Evolutionary conservation across 1,284 basidiomycete species (phyloP), one percentile per base, ranked within the genome.

Genomic region (Leccinum insolens): DNA sequence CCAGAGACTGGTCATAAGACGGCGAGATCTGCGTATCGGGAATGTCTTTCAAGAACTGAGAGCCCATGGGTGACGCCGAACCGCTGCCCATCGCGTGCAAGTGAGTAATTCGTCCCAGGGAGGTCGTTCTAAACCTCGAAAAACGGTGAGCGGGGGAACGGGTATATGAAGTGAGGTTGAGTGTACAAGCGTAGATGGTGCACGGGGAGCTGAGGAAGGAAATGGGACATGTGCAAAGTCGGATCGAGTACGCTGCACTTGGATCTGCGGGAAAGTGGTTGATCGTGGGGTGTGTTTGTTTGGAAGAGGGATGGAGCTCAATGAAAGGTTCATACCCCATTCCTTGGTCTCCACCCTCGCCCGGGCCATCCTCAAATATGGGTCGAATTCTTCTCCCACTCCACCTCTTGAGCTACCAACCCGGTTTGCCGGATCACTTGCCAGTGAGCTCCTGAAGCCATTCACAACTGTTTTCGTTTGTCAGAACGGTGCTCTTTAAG

Each of bases 1-100:
- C 82, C 58, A 85, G 80, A 5, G 81, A 82, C 78, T 95, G 93
- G 69, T 94, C 85, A 73, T 94, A 95, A 12, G 89, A 90, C n/a
- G 86, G 82, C 15, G 90, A 88, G 17, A 83, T 83, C 76, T 95
- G 95, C 14, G 94, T 94, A 65, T 87, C 84, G 14, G 86, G 82
- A 9, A 86, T 80, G 65, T 90, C 86, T 66, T 88, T 84, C 17
- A 94, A 80, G 77, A 94, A 95, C 69, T 74, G 75, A 34, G 72
- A 68, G 17, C 67, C 67, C 8, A 69, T 68, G 1, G 77, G 78
- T 4, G 78, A 73, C 9, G 66, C 49, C 5, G 62, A 5, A 7
- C 67, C 20, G 7, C 66, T 20, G 11, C 46, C 44, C 67, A 71
- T 68, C 7, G 65, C 67, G 14, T 78, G 74, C 41, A 76, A 60